phyloP scores from a whole-genome alignment of 2,329 filamentous ascomycete genomes.

The Colletotrichum incanum region DNA sequence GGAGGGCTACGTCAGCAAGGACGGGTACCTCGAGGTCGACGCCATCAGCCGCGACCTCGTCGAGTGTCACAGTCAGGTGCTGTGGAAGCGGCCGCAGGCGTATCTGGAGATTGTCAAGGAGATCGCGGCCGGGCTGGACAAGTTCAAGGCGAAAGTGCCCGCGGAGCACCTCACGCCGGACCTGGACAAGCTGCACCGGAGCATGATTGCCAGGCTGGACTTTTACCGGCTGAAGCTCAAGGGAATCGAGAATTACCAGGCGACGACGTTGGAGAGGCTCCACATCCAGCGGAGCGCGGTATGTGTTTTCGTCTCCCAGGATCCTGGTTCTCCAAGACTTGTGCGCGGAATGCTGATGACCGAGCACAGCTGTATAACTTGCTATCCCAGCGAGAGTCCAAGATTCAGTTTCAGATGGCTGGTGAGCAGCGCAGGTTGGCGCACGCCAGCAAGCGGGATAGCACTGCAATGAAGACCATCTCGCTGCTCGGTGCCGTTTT shows the following conservation, averaged over 20 bases:
- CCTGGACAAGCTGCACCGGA: slow-evolving; percentile 64
- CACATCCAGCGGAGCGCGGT: slow-evolving; percentile 75
- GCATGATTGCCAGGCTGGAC: slow-evolving; percentile 68
- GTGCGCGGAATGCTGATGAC: slow-evolving; percentile 22
- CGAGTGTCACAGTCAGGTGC: slow-evolving; percentile 74
- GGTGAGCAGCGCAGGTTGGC: slow-evolving; percentile 73
- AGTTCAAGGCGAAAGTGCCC: slow-evolving; percentile 54
- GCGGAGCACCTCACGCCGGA: slow-evolving; percentile 50
- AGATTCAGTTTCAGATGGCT: slow-evolving; percentile 75
- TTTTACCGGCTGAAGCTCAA: slow-evolving; percentile 75
- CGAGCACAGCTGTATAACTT: slow-evolving; percentile 72
- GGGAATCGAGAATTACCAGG: slow-evolving; percentile 75
- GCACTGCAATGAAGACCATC: slow-evolving; percentile 76
- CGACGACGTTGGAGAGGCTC: slow-evolving; percentile 73
- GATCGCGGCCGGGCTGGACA: slow-evolving; percentile 64
- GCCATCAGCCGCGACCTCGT: slow-evolving; percentile 74
- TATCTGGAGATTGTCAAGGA: slow-evolving; percentile 69
- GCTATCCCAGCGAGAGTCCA: slow-evolving; percentile 76
- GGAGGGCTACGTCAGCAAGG: slow-evolving; percentile 68
- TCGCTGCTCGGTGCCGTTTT: slow-evolving; percentile 76
- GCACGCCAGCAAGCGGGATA: slow-evolving; percentile 73
- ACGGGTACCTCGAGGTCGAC: slow-evolving; percentile 70
- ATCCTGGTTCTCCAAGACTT: not conserved
- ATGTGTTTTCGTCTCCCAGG: slow-evolving; percentile 48
- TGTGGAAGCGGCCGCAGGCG: slow-evolving; percentile 76